Percentiles rank a stretch among this genome's conserved stretches.
phyloP scores from a whole-genome alignment of 306 rosid species.

The Corylus avellana region DNA sequence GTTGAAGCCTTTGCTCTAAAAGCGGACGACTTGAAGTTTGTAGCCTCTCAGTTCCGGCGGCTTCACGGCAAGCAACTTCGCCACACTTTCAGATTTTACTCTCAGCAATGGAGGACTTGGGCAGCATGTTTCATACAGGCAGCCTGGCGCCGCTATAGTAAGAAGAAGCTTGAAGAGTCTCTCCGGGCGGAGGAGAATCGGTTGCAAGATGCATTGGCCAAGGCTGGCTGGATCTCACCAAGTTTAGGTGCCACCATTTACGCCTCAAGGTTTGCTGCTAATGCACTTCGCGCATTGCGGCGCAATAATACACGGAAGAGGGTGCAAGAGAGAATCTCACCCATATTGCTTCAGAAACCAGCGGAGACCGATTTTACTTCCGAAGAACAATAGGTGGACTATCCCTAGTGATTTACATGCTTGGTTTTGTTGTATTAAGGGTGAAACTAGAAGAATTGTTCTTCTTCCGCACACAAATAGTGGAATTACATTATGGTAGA shows the following conservation, averaged over 20 bases:
- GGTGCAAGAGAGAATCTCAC: slow-evolving; percentile 71
- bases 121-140: slow-evolving; percentile 96
- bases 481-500: not conserved
- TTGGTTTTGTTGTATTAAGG: slow-evolving; percentile 20
- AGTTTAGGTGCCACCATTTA: slow-evolving; percentile 88
- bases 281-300: slow-evolving; percentile 64
- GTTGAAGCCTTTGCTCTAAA: slow-evolving; percentile 91
- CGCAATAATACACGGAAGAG: slow-evolving; percentile 66
- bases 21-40: slow-evolving; percentile 80
- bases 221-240: slow-evolving; percentile 71
- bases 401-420: not conserved
- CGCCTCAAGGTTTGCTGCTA: slow-evolving; percentile 91
- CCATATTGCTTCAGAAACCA: slow-evolving; percentile 86
- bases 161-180: slow-evolving; percentile 81
- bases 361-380: slow-evolving; percentile 93
- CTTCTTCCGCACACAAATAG: not conserved
- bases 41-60: slow-evolving; percentile 83
- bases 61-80: slow-evolving; percentile 93
- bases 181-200: slow-evolving; percentile 78
- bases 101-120: slow-evolving; percentile 97
- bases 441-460: not conserved
- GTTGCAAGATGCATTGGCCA: slow-evolving; percentile 83
- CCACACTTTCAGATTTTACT: slow-evolving; percentile 83
- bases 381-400: slow-evolving; percentile 44
- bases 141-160: slow-evolving; percentile 79